Conservation (phyloP, 1,139 yeast species). For the Casaregolazyma suthepensis region DNA sequence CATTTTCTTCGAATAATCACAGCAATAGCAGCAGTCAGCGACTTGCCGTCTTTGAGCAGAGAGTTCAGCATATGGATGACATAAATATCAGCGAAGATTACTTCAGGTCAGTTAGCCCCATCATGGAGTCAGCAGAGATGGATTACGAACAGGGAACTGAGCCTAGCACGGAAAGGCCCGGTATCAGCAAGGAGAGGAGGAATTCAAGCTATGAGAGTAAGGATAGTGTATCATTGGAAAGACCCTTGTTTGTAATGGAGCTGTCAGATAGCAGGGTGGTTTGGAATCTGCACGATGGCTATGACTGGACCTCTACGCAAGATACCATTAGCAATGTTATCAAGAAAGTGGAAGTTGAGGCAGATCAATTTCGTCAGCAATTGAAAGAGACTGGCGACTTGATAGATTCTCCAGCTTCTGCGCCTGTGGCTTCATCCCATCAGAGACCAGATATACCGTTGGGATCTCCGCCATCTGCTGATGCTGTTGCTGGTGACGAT, state of each 20-base stretch:
- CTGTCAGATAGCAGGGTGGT: constrained; percentile 23
- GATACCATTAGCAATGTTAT: constrained; percentile 59
- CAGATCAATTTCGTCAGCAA: constrained; percentile 30
- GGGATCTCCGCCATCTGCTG: constrained; percentile 8
- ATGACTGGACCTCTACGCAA: constrained; percentile 83
- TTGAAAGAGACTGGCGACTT: constrained; percentile 7
- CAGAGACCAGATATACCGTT: constrained; percentile 3
- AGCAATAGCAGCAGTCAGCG: constrained; percentile 6
- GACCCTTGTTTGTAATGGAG: constrained; percentile 8
- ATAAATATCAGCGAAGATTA: constrained; percentile 43
- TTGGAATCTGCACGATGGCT: constrained; percentile 77
- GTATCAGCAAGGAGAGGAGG: background rate
- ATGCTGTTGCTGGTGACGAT: constrained; percentile 17
- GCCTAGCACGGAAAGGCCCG: background rate
- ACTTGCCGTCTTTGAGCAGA: constrained; percentile 23
- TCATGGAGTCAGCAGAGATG: background rate
- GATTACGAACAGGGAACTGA: background rate
- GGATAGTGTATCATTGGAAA: background rate
- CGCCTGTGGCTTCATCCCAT: background rate
- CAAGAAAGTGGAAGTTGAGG: constrained; percentile 50
- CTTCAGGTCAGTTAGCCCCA: constrained; percentile 29
- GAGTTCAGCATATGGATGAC: constrained; percentile 20
- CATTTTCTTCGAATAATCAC: constrained; percentile 4
- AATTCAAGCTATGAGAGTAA: background rate
- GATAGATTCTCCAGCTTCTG: background rate